phyloP scores from a whole-genome alignment of 129 eudicot species.

The Gnaphalium uliginosum region DNA sequence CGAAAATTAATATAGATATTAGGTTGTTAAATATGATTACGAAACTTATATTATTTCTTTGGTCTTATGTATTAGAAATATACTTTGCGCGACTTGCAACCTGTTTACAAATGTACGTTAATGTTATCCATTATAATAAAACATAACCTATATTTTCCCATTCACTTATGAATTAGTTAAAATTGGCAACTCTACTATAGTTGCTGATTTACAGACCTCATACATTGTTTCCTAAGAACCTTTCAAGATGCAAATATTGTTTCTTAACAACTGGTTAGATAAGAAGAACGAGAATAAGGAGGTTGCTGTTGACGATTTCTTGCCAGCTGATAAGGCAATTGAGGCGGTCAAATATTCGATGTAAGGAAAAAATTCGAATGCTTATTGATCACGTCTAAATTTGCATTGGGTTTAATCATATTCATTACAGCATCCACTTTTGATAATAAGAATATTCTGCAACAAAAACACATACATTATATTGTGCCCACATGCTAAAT shows the following conservation, averaged over 20 bases:
- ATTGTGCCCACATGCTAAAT: neutral
- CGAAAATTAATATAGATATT: neutral
- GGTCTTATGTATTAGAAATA: neutral
- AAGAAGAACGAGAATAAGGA: slow-evolving; percentile 97
- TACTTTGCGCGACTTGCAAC: neutral
- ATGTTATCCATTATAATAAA: neutral
- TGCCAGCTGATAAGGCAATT: slow-evolving; percentile 66
- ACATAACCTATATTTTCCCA: neutral
- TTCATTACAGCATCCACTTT: neutral
- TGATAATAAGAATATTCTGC: neutral
- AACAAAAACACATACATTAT: neutral
- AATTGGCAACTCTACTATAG: neutral
- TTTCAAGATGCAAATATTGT: neutral
- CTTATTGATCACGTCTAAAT: neutral
- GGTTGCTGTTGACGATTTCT: slow-evolving; percentile 85
- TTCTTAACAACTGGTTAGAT: slow-evolving; percentile 53
- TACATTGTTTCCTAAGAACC: neutral
- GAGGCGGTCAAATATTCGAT: slow-evolving; percentile 80
- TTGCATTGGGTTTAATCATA: neutral
- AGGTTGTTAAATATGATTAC: neutral
- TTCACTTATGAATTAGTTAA: neutral
- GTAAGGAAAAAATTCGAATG: slow-evolving; percentile 46
- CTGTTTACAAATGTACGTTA: neutral
- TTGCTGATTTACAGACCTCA: neutral
- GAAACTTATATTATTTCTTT: neutral